These are phyloP conservation scores for Rhizoclosmatium sp. DNA, from an alignment of 192 early-diverging fungal species.

Conservation along the genomic window DNA sequence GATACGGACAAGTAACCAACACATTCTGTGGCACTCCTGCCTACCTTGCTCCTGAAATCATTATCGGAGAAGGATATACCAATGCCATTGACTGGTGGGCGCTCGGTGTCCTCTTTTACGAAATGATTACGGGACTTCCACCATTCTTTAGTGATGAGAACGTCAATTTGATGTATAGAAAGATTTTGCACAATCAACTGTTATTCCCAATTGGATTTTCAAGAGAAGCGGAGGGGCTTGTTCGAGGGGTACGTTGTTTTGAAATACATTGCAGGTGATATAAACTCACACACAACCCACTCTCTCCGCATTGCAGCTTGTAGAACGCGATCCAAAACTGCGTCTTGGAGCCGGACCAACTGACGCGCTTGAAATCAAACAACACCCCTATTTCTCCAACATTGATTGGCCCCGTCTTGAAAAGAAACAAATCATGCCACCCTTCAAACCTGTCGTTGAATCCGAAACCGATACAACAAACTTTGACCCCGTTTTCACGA, in stretches of 20 bases:
- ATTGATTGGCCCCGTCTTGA: conserved; percentile 73
- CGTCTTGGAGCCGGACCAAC: conserved; percentile 66
- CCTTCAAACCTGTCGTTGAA: conserved; percentile 71
- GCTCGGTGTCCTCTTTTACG: conserved; percentile 79
- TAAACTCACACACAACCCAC: too few species aligned
- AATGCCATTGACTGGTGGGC: conserved; percentile 86
- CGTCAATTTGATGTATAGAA: conserved; percentile 66
- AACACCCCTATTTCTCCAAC: conserved; percentile 68
- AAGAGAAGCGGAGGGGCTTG: conserved; percentile 47
- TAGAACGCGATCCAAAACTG: conserved; percentile 67
- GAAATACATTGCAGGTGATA: background rate
- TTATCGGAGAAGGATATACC: conserved; percentile 73
- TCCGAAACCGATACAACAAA: conserved; percentile 59
- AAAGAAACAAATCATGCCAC: conserved; percentile 68
- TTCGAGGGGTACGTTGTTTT: conserved; percentile 52
- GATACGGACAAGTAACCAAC: conserved; percentile 56
- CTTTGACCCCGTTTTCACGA: conserved; percentile 61
- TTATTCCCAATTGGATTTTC: conserved; percentile 59
- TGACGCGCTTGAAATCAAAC: conserved; percentile 67
- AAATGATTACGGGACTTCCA: conserved; percentile 70
- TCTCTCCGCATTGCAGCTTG: conserved; percentile 47
- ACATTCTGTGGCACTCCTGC: conserved; percentile 62
- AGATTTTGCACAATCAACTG: conserved; percentile 62
- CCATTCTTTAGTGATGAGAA: conserved; percentile 66
- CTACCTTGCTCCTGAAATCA: conserved; percentile 84